A percentile compares a stretch with the other conserved stretches of the same genome.
Evolutionary conservation across 129 eudicot species (phyloP).

Genomic region (Gnaphalium uliginosum): DNA sequence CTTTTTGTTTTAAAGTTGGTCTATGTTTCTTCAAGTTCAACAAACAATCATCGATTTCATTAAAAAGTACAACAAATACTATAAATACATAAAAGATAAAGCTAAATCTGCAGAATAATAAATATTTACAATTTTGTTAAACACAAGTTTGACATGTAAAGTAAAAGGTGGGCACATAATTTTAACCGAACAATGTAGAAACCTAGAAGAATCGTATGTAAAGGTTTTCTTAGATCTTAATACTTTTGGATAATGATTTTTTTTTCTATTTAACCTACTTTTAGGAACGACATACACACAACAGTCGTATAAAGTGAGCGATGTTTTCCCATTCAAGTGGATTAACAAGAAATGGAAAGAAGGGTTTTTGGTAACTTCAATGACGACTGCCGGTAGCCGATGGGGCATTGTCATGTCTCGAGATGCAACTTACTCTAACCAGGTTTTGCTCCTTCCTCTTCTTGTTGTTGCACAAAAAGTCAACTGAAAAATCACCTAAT

Average conservation of each 20-base stretch:
- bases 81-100: background rate
- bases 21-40: background rate
- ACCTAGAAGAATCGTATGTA: too few relatives aligned
- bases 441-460: conserved; percentile 36
- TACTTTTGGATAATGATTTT: background rate
- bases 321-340: conserved; percentile 84
- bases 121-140: background rate
- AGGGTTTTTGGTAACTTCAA: conserved; percentile 76
- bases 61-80: background rate
- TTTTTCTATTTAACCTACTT: background rate
- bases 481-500: conserved; percentile 3
- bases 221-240: too few relatives aligned
- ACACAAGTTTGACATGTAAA: background rate
- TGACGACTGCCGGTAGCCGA: conserved; percentile 79
- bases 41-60: background rate
- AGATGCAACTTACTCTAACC: conserved; percentile 62
- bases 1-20: background rate
- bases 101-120: conserved; percentile 3
- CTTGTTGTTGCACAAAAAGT: background rate
- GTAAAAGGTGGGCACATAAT: background rate
- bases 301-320: conserved; percentile 87
- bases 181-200: background rate
- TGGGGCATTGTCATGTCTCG: conserved; percentile 94
- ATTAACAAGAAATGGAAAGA: conserved; percentile 89
- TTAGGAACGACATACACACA: conserved; percentile 70